phyloP scores from a whole-genome alignment of 2,329 filamentous ascomycete genomes.

The Arthrobotrys megalospora region DNA sequence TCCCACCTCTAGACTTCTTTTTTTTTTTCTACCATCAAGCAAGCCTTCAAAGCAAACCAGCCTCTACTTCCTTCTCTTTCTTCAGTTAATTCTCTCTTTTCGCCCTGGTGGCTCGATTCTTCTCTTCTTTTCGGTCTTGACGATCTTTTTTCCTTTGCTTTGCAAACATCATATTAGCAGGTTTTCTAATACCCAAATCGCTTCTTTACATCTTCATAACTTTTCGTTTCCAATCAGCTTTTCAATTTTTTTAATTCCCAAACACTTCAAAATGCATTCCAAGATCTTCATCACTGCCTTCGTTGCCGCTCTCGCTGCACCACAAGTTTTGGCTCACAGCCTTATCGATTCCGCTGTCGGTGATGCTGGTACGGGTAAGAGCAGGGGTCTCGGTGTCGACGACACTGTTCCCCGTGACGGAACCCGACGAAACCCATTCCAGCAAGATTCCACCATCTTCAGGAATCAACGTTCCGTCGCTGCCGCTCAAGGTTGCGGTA shows the following conservation, averaged over 20 bases:
- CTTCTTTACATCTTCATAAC: conserved; percentile 14
- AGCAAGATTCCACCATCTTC: conserved; percentile 77
- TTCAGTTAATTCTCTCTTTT: conserved; percentile 36
- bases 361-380: conserved; percentile 72
- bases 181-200: conserved; percentile 33
- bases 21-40: conserved; percentile 52
- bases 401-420: conserved; percentile 75
- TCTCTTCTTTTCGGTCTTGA: conserved; percentile 57
- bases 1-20: conserved; percentile 8
- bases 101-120: conserved; percentile 60
- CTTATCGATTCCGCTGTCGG: conserved; percentile 75
- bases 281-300: conserved; percentile 66
- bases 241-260: conserved; percentile 16
- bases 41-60: conserved; percentile 49
- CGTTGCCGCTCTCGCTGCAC: conserved; percentile 72
- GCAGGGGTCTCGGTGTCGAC: conserved; percentile 71
- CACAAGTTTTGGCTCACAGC: conserved; percentile 75
- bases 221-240: conserved; percentile 42
- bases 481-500: conserved; percentile 71
- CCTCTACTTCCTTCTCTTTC: conserved; percentile 54
- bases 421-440: conserved; percentile 75
- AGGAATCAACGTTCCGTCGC: conserved; percentile 34
- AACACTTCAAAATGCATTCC: conserved; percentile 67
- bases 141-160: conserved; percentile 54
- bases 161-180: conserved; percentile 54